Base-by-base conservation (phyloP, 306 rosid species). In the Corylus americana region DNA sequence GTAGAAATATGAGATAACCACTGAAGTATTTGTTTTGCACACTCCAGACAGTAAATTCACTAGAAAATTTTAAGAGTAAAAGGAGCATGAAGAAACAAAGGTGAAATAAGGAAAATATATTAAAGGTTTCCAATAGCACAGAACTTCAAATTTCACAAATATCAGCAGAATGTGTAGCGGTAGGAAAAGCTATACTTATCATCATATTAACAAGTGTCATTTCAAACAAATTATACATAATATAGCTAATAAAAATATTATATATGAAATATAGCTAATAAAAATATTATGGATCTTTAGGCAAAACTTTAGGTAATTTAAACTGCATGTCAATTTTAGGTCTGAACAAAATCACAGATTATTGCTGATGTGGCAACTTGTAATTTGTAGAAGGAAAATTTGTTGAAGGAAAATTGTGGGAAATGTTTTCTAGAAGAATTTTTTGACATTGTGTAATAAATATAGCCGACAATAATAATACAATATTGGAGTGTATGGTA, bases 401-500 rank as follows among this genome's bases (percentile, higher is more conserved):
- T 61, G 64, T 58, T 74, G 67, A n/a, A 64, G 59, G 45, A 42
- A 55, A 77, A 71, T 17, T 49, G 14, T 55, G 1, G 8, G 45
- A 59, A 73, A 77, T 42, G 31, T 50, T 55, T 55, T 29, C 66
- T 42, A 31, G 68, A 73, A 70, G 57, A 84, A 59, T 44, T 70
- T 27, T 47, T 37, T 48, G 48, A 62, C 35, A 66, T 73, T 11
- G 69, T 14, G 69, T 20, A 29, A 63, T 37, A 66, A 50, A 48
- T 67, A 66, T 62, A 54, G 69, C 5, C 54, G 13, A 44, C 45
- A 42, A 5, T 39, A 74, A 22, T 22, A 22, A 50, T 25, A 11
- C 74, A 55, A 58, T 37, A 31, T 10, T 4, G 53, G 48, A 51
- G 49, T 54, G 76, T 48, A 73, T 9, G 68, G 59, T 55, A 68